Base-by-base conservation (phyloP, 2,329 filamentous ascomycete genomes). In the Pseudocercospora vitis region DNA sequence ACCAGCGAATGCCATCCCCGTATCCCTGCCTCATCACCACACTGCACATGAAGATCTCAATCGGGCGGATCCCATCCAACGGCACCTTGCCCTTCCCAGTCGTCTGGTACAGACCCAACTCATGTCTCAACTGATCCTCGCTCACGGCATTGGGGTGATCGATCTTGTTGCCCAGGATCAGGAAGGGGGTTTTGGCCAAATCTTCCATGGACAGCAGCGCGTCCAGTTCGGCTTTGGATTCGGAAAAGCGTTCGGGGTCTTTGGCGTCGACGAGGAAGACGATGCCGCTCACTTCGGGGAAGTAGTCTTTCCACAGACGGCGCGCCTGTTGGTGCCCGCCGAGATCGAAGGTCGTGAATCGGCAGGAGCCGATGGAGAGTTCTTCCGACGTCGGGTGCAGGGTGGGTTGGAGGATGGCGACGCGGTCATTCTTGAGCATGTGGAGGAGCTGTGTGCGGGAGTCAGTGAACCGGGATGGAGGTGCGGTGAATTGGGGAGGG, bases 21-120 rank as follows among this genome's bases (percentile, higher is more conserved):
- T 95, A 95, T 53, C 68, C 94, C 80, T 97, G 92, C 74, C 92
- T 84, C 90, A 96, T 96, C 59, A 97, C 92, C 64, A 97, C 91
- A 67, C 89, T 95, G 83, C 91, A 97, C 94, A 99, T 95, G 76
- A 97, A 97, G 60, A 97, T 84, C 81, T 99, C 94, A 69, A 99
- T 92, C 19, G 91, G 90, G 66, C 91, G 82, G 74, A 96, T 95
- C 28, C 90, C 90, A 79, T 96, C 91, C 63, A 94, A 80, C 60
- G 87, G 89, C 59, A 95, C 86, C 81, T 95, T 95, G 75, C 91
- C 91, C 83, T 96, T 96, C 68, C 91, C 91, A 39, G 69, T 96
- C 52, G 91, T 96, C 77, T 97, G 92, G 77, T 95, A 97, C 68
- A 99, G 77, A 59, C 94, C 94, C 55, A 99, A 81, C 73, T 91